phyloP scores from a whole-genome alignment of 2,329 filamentous ascomycete genomes.

The Talaromyces sp. region DNA sequence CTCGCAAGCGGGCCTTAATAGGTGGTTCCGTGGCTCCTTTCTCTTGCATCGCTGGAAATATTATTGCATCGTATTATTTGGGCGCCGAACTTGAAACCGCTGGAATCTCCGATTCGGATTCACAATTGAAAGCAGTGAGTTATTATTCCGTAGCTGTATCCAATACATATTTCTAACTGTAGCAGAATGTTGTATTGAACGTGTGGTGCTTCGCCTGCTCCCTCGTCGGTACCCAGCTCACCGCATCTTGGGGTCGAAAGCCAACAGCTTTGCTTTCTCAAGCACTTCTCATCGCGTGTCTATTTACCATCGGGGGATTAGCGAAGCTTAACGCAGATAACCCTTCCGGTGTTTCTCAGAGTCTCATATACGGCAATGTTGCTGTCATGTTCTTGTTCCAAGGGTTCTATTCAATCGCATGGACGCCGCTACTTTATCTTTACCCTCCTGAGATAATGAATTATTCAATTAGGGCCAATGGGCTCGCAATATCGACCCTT shows the following conservation, averaged over 20 bases:
- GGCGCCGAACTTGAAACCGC: constrained; percentile 39
- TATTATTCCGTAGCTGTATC: neutral
- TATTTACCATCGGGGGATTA: constrained; percentile 48
- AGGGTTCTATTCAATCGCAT: constrained; percentile 45
- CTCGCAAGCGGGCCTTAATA: constrained; percentile 35
- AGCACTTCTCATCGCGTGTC: constrained; percentile 20
- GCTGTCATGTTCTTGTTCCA: constrained; percentile 49
- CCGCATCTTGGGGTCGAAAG: constrained; percentile 40
- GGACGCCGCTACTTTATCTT: constrained; percentile 44
- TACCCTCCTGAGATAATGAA: constrained; percentile 47
- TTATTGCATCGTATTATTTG: constrained; percentile 38
- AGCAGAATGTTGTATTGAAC: constrained; percentile 45
- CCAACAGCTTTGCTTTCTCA: constrained; percentile 36
- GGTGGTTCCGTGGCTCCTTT: constrained; percentile 28
- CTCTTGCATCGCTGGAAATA: constrained; percentile 32
- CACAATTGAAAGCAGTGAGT: constrained; percentile 33
- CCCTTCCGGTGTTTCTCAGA: constrained; percentile 11
- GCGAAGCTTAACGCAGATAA: constrained; percentile 32
- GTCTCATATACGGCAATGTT: constrained; percentile 38
- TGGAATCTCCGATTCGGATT: constrained; percentile 37
- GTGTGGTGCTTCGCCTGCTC: constrained; percentile 42
- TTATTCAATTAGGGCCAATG: constrained; percentile 45
- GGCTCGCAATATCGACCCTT: constrained; percentile 34
- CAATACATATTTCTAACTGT: neutral
- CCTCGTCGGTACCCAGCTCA: constrained; percentile 39